phyloP scores from a whole-genome alignment of 2,329 filamentous ascomycete genomes.

The Colletotrichum lindemuthianum region DNA sequence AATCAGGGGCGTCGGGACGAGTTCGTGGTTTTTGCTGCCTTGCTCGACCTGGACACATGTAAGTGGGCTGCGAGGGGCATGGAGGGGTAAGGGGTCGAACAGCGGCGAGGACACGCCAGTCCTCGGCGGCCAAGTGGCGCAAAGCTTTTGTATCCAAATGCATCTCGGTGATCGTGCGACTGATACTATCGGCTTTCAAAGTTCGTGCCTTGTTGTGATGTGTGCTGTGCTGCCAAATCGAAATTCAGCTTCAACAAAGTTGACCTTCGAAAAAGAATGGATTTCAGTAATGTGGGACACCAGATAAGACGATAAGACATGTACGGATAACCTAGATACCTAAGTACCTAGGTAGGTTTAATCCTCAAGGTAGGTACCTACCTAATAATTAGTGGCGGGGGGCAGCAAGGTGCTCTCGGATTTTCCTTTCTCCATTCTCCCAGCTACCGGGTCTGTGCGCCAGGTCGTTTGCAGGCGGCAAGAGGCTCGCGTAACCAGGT shows the following conservation, averaged over 20 bases:
- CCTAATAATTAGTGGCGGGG: too few species aligned
- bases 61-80: constrained; percentile 46
- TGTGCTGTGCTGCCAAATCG: too few species aligned
- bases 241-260: too few species aligned
- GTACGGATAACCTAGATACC: too few species aligned
- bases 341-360: too few species aligned
- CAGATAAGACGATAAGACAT: too few species aligned
- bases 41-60: constrained; percentile 78
- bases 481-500: constrained; percentile 55
- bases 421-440: too few species aligned
- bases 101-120: constrained; percentile 94
- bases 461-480: constrained; percentile 49
- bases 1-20: constrained; percentile 92
- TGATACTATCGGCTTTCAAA: not conserved
- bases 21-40: constrained; percentile 95
- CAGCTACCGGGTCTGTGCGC: constrained; percentile 18
- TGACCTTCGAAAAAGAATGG: too few species aligned
- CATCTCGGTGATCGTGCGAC: constrained; percentile 65
- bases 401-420: too few species aligned
- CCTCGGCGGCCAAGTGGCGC: constrained; percentile 90
- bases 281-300: too few species aligned
- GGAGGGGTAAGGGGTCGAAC: constrained; percentile 62
- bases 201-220: not conserved
- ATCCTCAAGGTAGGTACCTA: too few species aligned
- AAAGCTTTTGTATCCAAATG: constrained; percentile 94